These are phyloP conservation scores for Podila minutissima DNA, from an alignment of 192 early-diverging fungal genomes.

Conservation along the genomic window DNA sequence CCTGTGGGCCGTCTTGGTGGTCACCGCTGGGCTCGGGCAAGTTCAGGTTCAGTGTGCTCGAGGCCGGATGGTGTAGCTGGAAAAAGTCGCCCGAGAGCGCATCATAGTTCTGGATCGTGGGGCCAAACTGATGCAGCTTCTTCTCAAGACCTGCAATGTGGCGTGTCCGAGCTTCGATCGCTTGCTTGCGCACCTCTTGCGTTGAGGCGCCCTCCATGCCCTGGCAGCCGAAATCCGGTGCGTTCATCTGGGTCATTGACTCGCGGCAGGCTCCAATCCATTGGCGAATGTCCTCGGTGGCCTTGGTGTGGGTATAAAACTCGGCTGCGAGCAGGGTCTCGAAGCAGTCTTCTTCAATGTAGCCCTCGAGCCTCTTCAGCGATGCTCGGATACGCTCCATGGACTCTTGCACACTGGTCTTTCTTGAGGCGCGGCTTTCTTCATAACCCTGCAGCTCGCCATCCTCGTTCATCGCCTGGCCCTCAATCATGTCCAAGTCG, in stretches of 20 bases:
- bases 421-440: constrained; percentile 6
- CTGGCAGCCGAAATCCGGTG: background rate
- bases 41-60: constrained; percentile 28
- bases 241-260: constrained; percentile 21
- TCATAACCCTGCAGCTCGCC: background rate
- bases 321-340: constrained; percentile 46
- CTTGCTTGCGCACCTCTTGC: constrained; percentile 18
- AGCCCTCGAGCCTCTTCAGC: constrained; percentile 22
- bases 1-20: background rate
- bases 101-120: constrained; percentile 35
- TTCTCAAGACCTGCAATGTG: constrained; percentile 34
- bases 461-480: constrained; percentile 1
- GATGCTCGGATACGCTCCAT: constrained; percentile 44
- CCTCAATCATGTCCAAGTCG: constrained; percentile 32
- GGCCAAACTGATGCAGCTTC: constrained; percentile 25
- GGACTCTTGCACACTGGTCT: constrained; percentile 35
- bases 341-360: constrained; percentile 48
- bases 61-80: constrained; percentile 34
- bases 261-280: constrained; percentile 51
- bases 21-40: constrained; percentile 1
- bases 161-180: constrained; percentile 23
- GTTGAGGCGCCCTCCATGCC: background rate
- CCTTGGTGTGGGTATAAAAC: constrained; percentile 51
- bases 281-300: constrained; percentile 50
- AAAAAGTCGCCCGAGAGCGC: constrained; percentile 43